Percentiles rank a stretch among this genome's conserved stretches.
Conservation (phyloP, 257 asterid genomes). For the Misopates orontium region DNA sequence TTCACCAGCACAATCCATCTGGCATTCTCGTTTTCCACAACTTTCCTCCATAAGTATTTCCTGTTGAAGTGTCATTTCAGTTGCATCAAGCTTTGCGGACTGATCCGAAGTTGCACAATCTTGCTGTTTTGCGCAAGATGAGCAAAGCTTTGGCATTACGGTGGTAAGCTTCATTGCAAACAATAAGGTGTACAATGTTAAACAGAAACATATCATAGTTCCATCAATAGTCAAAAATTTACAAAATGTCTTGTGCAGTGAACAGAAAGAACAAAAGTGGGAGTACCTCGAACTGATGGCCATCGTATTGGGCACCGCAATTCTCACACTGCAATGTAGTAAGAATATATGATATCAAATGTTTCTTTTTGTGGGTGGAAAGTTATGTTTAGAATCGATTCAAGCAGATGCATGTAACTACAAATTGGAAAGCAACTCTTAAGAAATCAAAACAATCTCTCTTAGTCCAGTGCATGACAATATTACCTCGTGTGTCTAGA, state of each 20-base stretch:
- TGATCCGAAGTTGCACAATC: constrained; percentile 15
- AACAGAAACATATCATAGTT: too few species aligned
- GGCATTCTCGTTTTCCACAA: constrained; percentile 20
- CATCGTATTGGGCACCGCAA: constrained; percentile 19
- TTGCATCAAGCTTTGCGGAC: background rate
- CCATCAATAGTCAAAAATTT: constrained; percentile 10
- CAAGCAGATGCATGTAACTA: too few species aligned
- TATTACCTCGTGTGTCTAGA: too few species aligned
- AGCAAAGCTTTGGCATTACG: constrained; percentile 29
- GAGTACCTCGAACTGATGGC: constrained; percentile 30
- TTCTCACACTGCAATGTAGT: constrained; percentile 18
- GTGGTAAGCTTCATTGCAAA: constrained; percentile 35
- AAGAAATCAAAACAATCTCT: too few species aligned
- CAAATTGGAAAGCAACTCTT: background rate
- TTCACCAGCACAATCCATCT: constrained; percentile 29
- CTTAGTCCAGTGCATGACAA: too few species aligned
- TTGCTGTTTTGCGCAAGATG: constrained; percentile 28
- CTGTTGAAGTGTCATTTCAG: constrained; percentile 5
- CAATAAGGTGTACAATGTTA: too few species aligned
- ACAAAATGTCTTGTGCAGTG: background rate
- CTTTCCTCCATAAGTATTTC: constrained; percentile 29
- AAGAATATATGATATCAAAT: too few species aligned
- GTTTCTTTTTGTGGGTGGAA: too few species aligned
- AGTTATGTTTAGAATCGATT: too few species aligned
- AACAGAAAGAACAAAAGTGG: constrained; percentile 1